Base-by-base conservation (phyloP, 2,329 filamentous ascomycete genomes). In the Alternaria sp. region DNA sequence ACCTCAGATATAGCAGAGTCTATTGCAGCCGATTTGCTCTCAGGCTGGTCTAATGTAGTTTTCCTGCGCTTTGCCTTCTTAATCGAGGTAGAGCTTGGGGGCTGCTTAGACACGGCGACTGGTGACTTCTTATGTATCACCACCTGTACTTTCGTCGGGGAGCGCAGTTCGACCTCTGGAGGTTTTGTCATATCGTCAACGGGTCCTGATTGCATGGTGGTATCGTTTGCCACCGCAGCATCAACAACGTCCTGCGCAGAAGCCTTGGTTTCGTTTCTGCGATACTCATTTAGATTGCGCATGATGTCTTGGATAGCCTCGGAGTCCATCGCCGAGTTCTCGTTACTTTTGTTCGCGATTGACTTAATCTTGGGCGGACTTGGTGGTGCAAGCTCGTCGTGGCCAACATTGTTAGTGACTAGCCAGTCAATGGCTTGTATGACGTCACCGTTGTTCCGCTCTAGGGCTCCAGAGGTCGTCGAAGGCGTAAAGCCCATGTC, bases 401-500 rank as follows among this genome's bases (percentile, higher is more conserved):
- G 61, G 33, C 58, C 62, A 41, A 66, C 28, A 17, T 60, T 58
- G 50, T 72, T 73, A 33, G 56, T 63, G 46, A 76, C 58, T 24
- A 77, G 62, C 74, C 74, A 76, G 49, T 76, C 65, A 29, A 77
- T 60, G 14, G 71, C 68, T 42, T 63, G 65, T 21, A 62, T 66
- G 53, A 77, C 65, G 60, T 77, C 67, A 54, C 70, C 69, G 55
- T 67, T 64, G 33, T 73, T 71, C 33, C 66, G 58, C 39, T 62
- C 59, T 2, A 76, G 51, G 11, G 71, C 73, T 39, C 39, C 62
- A 39, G 66, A 57, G 21, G 70, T 75, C 1, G 69, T 73, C 9
- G 59, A 61, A 33, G 73, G 73, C 14, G 73, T 74, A 49, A 77
- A 77, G 2, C 74, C 74, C 72, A 77, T 77, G 4, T 74, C 74